These are phyloP conservation scores for Penicillium sumatraense DNA, from an alignment of 2,329 filamentous ascomycete genomes.

Conservation along the genomic window DNA sequence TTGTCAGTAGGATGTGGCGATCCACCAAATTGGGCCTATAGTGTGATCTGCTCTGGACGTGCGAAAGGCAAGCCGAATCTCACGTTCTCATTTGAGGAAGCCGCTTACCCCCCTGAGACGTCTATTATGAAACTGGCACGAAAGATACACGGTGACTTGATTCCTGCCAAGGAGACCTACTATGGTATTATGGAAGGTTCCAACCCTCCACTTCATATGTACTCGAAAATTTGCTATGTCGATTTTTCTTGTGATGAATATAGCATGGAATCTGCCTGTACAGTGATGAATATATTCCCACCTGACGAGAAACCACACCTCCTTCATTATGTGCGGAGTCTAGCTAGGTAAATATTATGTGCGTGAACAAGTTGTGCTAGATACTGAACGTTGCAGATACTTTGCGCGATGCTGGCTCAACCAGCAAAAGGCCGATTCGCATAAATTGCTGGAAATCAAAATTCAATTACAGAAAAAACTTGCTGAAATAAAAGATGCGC, in stretches of 20 bases:
- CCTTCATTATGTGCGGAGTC: neutral
- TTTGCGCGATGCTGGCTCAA: neutral
- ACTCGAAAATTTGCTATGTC: too few species aligned
- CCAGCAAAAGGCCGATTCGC: neutral
- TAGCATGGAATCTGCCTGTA: neutral
- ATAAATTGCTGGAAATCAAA: neutral
- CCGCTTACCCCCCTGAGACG: neutral
- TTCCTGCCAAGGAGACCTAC: neutral
- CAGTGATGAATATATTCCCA: neutral
- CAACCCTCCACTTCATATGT: neutral
- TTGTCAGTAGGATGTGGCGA: neutral
- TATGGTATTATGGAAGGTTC: neutral
- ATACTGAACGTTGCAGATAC: neutral
- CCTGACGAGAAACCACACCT: neutral
- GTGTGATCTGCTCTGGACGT: neutral
- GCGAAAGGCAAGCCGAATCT: neutral
- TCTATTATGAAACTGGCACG: neutral
- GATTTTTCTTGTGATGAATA: neutral
- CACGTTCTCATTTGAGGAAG: neutral
- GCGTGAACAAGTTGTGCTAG: neutral
- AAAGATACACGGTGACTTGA: neutral
- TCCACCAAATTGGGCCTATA: neutral
- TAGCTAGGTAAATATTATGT: neutral
- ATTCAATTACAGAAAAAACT: neutral
- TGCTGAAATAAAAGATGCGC: neutral